phyloP scores from a whole-genome alignment of 2,329 filamentous ascomycete genomes.

The Diatrype stigma region DNA sequence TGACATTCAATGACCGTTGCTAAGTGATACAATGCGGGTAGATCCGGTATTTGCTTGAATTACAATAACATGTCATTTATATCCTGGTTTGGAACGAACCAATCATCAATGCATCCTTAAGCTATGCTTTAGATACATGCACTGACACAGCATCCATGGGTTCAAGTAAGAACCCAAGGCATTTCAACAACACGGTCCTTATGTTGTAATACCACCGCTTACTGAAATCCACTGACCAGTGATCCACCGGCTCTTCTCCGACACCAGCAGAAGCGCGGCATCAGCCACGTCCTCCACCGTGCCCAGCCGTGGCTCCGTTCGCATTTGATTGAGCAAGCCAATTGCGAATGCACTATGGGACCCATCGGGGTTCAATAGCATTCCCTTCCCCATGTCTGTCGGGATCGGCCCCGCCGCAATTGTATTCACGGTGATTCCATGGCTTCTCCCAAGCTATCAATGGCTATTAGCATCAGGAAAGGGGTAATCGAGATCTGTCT shows the following conservation, averaged over 20 bases:
- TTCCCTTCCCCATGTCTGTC: constrained; percentile 18
- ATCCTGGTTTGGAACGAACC: too few species aligned
- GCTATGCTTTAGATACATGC: too few species aligned
- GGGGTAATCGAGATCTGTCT: neutral
- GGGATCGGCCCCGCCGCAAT: constrained; percentile 26
- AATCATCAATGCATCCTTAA: too few species aligned
- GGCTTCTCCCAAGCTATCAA: constrained; percentile 19
- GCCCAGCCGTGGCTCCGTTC: constrained; percentile 22
- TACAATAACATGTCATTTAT: too few species aligned
- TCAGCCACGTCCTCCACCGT: constrained; percentile 27
- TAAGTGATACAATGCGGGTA: too few species aligned
- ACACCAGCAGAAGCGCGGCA: constrained; percentile 24
- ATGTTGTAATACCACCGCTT: constrained; percentile 29
- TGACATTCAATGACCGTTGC: too few species aligned
- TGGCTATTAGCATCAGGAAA: neutral
- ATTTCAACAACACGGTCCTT: too few species aligned
- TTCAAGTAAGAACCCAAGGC: too few species aligned
- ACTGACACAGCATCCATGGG: too few species aligned
- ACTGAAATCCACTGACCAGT: constrained; percentile 29
- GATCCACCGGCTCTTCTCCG: constrained; percentile 30
- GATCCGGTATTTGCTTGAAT: too few species aligned
- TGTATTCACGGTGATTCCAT: constrained; percentile 30
- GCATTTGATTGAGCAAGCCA: constrained; percentile 15
- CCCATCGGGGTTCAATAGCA: constrained; percentile 2
- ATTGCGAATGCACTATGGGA: neutral